Evolutionary conservation across 257 asterid species (phyloP).

Genomic region (Nicotiana benthamiana): DNA sequence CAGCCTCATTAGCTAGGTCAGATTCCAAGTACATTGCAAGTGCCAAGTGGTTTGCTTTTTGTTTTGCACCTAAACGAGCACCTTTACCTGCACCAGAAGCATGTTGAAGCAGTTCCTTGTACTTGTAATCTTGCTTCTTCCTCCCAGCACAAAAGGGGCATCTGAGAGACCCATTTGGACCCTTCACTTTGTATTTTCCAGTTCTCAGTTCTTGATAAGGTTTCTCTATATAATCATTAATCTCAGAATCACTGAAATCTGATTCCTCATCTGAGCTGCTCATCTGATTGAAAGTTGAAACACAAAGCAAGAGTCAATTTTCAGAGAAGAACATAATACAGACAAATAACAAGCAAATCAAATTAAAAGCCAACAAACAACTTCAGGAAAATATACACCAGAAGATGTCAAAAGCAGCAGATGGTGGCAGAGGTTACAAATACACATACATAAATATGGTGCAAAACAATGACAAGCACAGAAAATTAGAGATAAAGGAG

Average conservation of each 20-base stretch:
- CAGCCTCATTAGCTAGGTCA: constrained; percentile 44
- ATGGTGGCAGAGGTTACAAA: background rate
- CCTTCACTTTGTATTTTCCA: constrained; percentile 65
- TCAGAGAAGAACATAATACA: background rate
- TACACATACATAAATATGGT: background rate
- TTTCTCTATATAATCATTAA: constrained; percentile 58
- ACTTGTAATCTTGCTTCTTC: constrained; percentile 85
- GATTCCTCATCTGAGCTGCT: constrained; percentile 77
- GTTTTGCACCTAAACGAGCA: constrained; percentile 46
- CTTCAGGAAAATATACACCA: background rate
- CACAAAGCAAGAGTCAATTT: background rate
- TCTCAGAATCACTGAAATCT: constrained; percentile 83
- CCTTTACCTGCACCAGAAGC: constrained; percentile 79
- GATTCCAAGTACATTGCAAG: constrained; percentile 44
- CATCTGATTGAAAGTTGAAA: constrained; percentile 34
- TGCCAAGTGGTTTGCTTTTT: constrained; percentile 78
- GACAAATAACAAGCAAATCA: background rate
- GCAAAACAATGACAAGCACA: background rate
- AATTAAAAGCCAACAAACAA: background rate
- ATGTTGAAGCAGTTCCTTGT: constrained; percentile 68
- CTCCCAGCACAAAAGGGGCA: constrained; percentile 95
- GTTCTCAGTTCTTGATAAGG: constrained; percentile 59
- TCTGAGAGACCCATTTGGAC: constrained; percentile 66
- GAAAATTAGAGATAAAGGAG: background rate
- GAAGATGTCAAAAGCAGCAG: background rate